These are phyloP conservation scores for Geotrichum europaeum DNA, from an alignment of 1,139 yeast genomes.

Conservation along the genomic window DNA sequence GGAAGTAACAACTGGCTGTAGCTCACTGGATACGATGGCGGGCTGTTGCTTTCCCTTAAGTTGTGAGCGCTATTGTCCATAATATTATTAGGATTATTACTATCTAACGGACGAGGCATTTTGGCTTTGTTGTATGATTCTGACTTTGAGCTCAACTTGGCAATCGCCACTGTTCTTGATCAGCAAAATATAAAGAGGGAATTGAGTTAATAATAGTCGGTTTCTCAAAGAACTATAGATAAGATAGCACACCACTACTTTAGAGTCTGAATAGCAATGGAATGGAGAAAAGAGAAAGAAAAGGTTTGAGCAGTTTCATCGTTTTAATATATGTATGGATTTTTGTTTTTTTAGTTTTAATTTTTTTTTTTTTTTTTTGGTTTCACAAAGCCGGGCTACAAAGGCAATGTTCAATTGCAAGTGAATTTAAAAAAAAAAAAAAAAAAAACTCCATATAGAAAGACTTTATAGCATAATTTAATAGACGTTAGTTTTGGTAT, in stretches of 20 bases:
- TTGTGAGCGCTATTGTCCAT: neutral
- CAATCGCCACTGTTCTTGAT: neutral
- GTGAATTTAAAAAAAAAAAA: too few relatives aligned
- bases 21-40: neutral
- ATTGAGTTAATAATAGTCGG: neutral
- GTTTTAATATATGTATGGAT: neutral
- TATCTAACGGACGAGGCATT: neutral
- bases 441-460: neutral
- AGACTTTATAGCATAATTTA: neutral
- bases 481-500: too few relatives aligned
- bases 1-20: neutral
- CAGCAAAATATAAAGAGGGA: neutral
- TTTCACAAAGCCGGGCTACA: neutral
- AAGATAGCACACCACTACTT: neutral
- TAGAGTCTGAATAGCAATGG: neutral
- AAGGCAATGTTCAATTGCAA: neutral
- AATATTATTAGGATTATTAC: neutral
- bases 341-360: neutral
- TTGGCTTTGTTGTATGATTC: neutral
- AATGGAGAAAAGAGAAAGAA: neutral
- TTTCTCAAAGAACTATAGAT: neutral
- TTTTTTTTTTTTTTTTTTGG: neutral
- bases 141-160: neutral
- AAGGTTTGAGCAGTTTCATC: neutral
- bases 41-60: neutral